Base-by-base conservation (phyloP, 192 early-diverging fungal species). In the Coemansia umbellata region DNA sequence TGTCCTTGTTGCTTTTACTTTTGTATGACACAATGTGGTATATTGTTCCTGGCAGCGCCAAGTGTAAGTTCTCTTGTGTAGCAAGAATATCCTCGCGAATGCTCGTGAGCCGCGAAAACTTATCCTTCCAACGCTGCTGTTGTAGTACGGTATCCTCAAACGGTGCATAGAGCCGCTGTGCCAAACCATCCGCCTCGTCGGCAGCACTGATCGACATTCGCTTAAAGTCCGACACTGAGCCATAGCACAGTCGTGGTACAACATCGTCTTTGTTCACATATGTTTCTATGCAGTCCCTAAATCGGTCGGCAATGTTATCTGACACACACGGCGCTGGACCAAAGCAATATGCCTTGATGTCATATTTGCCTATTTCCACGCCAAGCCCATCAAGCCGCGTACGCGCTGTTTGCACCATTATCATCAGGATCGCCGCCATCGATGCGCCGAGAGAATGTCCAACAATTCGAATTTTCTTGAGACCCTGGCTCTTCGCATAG, bases 401-500 rank as follows among this genome's bases (percentile, higher is more conserved):
- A n/a, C 80, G 65, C 43, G 80, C 78, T 49, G 85, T 82, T 21
- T 73, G 60, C 10, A 91, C 27, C 82, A 89, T 85, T 36, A 89
- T 91, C 8, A 84, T 85, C 45, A 91, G 50, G 9, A 88, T 74
- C 1, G 86, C 81, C 0, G 88, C 87, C 0, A 85, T 85, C 4
- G 84, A 84, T 7, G 67, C 86, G 13, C 88, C 88, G 6, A 91
- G 69, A 53, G 84, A 85, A 49, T 90, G 88, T 0, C 88, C 88
- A 21, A 88, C 86, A 63, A 90, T 85, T 42, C 82, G 76, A 26
- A 90, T 66, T 0, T 62, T 50, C 13, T 60, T 66, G 8, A 81
- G 63, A 8, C 69, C 63, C 55, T 84, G 80, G 17, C 63, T 63
- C 22, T 62, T 48, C 23, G 78, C 78, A 22, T 83, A 85, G 2